A percentile compares a stretch with the other conserved stretches of the same genome.
These are phyloP conservation scores for Caloboletus firmus DNA, from an alignment of 1,284 basidiomycete species.

Conservation along the genomic window DNA sequence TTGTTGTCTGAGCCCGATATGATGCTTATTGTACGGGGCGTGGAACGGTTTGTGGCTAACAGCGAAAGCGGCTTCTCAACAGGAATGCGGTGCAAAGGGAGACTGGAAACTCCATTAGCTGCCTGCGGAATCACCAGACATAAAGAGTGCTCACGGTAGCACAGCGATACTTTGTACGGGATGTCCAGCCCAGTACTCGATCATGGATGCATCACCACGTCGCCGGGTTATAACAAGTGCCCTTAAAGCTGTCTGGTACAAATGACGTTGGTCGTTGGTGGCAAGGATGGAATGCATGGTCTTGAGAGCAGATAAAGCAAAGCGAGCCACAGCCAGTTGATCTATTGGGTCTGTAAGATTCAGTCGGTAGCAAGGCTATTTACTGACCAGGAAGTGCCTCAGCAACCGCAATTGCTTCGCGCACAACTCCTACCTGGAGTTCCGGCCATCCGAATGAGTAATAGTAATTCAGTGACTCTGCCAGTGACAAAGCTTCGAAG, in stretches of 20 bases:
- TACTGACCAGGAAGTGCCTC: conserved; percentile 85
- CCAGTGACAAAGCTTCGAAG: conserved; percentile 13
- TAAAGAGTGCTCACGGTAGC: conserved; percentile 55
- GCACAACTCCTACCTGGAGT: conserved; percentile 86
- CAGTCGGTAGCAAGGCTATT: not conserved
- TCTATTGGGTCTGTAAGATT: conserved; percentile 46
- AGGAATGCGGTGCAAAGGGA: conserved; percentile 71
- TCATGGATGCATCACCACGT: conserved; percentile 65
- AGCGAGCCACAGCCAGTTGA: conserved; percentile 73
- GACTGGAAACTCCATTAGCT: conserved; percentile 42
- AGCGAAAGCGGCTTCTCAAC: conserved; percentile 69
- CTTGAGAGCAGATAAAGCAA: conserved; percentile 75
- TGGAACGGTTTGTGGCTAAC: conserved; percentile 43
- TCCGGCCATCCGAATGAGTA: conserved; percentile 86
- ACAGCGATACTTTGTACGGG: conserved; percentile 80
- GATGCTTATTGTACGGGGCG: conserved; percentile 40
- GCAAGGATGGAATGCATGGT: conserved; percentile 65
- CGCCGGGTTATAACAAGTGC: conserved; percentile 73
- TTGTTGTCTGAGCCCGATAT: conserved; percentile 61
- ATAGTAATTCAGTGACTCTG: conserved; percentile 38
- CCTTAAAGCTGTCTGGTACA: conserved; percentile 69
- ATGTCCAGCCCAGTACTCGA: conserved; percentile 84
- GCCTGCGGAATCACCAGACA: conserved; percentile 3
- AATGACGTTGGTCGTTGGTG: conserved; percentile 71
- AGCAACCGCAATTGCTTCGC: conserved; percentile 87